A percentile compares a stretch with the other conserved stretches of the same genome.
These are phyloP conservation scores for Salmacisia buchloeana DNA, from an alignment of 1,284 basidiomycete genomes.

Conservation along the genomic window DNA sequence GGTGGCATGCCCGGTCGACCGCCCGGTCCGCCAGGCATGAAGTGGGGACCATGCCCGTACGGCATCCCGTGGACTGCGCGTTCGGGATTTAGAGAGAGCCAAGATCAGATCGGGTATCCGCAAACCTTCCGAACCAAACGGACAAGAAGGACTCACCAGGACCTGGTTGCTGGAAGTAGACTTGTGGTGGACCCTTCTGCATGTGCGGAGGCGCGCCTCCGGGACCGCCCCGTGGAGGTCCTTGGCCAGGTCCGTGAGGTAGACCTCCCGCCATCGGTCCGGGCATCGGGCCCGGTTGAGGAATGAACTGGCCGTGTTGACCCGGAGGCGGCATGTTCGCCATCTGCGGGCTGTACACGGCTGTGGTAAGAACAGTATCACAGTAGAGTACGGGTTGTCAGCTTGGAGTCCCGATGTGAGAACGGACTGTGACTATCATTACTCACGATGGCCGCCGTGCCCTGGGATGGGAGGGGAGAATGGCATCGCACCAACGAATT, in stretches of 20 bases:
- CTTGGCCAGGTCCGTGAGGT: conserved; percentile 10
- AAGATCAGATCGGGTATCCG: neutral
- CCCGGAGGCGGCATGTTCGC: conserved; percentile 18
- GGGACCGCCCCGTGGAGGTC: neutral
- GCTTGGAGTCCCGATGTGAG: neutral
- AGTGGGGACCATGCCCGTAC: neutral
- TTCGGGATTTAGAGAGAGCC: neutral
- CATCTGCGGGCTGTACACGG: conserved; percentile 41
- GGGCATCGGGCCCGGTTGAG: conserved; percentile 31
- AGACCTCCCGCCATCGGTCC: conserved; percentile 21
- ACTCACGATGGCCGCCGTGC: conserved; percentile 24
- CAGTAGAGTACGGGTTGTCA: neutral
- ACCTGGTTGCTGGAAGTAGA: conserved; percentile 3
- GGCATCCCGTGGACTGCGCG: neutral
- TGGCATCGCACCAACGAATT: conserved; percentile 34
- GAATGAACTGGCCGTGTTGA: conserved; percentile 6
- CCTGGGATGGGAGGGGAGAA: conserved; percentile 37
- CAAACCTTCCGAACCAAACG: neutral
- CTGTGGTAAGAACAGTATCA: conserved; percentile 8
- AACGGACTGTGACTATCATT: conserved; percentile 3
- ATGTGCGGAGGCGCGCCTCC: neutral
- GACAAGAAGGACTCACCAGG: neutral
- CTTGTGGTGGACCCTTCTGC: neutral
- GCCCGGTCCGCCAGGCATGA: neutral
- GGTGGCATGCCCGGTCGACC: conserved; percentile 1